A percentile compares a stretch with the other conserved stretches of the same genome.
These are phyloP conservation scores for Draba incana DNA, from an alignment of 345 rosid species.

Conservation along the genomic window DNA sequence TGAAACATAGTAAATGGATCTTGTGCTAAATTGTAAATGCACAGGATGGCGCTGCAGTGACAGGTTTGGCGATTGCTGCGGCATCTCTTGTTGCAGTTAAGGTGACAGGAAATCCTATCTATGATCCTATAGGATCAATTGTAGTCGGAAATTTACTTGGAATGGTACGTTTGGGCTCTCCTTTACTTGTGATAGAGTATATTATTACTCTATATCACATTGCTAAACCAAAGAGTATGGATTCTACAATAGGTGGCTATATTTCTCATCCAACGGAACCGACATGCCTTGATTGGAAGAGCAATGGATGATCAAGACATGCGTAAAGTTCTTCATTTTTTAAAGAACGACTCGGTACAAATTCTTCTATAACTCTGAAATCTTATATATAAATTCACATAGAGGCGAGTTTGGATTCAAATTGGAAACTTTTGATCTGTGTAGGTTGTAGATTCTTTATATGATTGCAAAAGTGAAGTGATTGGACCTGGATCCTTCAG, in stretches of 20 bases:
- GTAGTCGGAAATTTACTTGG: conserved; percentile 93
- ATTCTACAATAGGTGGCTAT: conserved; percentile 77
- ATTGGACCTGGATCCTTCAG: conserved; percentile 98
- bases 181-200: neutral
- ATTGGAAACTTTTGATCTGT: conserved; percentile 22
- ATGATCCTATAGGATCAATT: conserved; percentile 94
- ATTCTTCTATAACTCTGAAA: conserved; percentile 6
- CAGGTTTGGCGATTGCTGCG: conserved; percentile 89
- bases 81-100: conserved; percentile 90
- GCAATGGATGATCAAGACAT: conserved; percentile 97
- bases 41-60: conserved; percentile 99
- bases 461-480: conserved; percentile 99
- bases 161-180: conserved; percentile 56
- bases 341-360: conserved; percentile 85
- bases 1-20: neutral
- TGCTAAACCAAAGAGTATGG: conserved; percentile 19
- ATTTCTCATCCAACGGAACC: conserved; percentile 96
- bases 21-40: neutral
- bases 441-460: conserved; percentile 91
- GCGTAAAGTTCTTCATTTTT: conserved; percentile 82
- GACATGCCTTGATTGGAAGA: conserved; percentile 97
- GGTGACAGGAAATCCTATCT: conserved; percentile 83
- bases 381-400: neutral
- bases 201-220: neutral
- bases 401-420: neutral